These are phyloP conservation scores for Alternaria sp. DNA, from an alignment of 2,329 filamentous ascomycete species.

Conservation along the genomic window DNA sequence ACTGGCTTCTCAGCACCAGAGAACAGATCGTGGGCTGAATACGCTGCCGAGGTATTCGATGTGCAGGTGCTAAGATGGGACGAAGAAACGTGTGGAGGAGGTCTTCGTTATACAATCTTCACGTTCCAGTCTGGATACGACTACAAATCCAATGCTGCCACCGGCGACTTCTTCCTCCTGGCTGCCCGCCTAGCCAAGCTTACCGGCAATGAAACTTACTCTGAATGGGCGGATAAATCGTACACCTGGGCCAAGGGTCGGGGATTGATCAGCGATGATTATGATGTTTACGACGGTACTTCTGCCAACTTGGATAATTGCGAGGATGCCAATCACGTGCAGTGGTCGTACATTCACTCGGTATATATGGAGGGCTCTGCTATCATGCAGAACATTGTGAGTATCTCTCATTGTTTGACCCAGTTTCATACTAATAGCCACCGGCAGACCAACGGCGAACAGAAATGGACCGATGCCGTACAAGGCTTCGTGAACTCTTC, in stretches of 20 bases:
- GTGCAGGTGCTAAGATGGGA: constrained; percentile 73
- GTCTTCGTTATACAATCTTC: constrained; percentile 76
- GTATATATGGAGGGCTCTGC: constrained; percentile 59
- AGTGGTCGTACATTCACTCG: constrained; percentile 60
- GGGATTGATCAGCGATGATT: constrained; percentile 56
- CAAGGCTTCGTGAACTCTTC: constrained; percentile 39
- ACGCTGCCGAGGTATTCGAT: constrained; percentile 76
- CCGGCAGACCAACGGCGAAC: constrained; percentile 27
- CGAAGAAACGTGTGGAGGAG: constrained; percentile 65
- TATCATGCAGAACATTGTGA: constrained; percentile 57
- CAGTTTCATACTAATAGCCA: background rate
- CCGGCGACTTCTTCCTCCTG: constrained; percentile 80
- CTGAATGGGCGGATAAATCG: constrained; percentile 67
- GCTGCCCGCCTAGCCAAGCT: constrained; percentile 73
- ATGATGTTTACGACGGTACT: constrained; percentile 60
- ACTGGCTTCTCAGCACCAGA: constrained; percentile 62
- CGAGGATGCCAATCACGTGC: constrained; percentile 52
- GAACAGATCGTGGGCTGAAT: constrained; percentile 60
- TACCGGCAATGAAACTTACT: constrained; percentile 62
- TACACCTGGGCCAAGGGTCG: constrained; percentile 61
- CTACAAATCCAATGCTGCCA: constrained; percentile 80
- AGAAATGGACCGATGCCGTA: constrained; percentile 31
- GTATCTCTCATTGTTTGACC: constrained; percentile 7
- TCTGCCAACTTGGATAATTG: constrained; percentile 52
- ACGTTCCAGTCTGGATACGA: constrained; percentile 73